Evolutionary conservation across 1,284 basidiomycete genomes (phyloP), one percentile per base, ranked within the genome.

Genomic region (Apiotrichum gracile): DNA sequence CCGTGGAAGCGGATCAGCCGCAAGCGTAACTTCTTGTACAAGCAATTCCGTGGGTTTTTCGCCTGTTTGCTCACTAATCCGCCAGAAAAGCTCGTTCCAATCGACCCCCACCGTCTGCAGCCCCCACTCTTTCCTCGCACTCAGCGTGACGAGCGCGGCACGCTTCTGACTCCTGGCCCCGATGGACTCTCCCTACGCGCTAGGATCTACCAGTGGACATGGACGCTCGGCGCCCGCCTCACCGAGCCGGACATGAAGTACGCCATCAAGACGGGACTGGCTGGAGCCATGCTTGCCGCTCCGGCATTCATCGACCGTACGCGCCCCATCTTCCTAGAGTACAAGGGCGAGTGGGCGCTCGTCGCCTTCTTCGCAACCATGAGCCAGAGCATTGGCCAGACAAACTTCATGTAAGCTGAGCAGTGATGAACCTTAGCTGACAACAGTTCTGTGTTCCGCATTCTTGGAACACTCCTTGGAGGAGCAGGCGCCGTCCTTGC

Each of bases 261-360:
- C 74, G 87, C 90, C 0, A 79, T 96, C 76, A 96, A 96, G 72
- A 85, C 86, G 1, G 92, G 79, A 2, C 46, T 78, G 1, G 80
- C 78, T 4, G 74, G 74, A 42, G 87, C 88, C 0, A 76, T 93
- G 21, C 77, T 96, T 3, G 87, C 91, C 1, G 80, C 85, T 2
- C 91, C 91, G 2, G 90, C 91, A 0, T 96, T 92, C 70, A 85
- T 89, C 51, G 85, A 89, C 54, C 63, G 73, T 13, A 91, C 88
- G 1, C 78, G 91, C 25, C 85, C 85, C 2, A 76, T 83, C 6
- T 97, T 96, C 67, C 77, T 88, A 31, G 81, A 69, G 51, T 92
- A 86, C 65, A 81, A 85, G 65, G 91, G 91, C 37, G 91, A 97
- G 72, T 97, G 93, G 93, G 91, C 91, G 2, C 75, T 97, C 63